A percentile compares a stretch with the other conserved stretches of the same genome.
Evolutionary conservation across 345 rosid genomes (phyloP).

Genomic region (Fremontodendron californicum): DNA sequence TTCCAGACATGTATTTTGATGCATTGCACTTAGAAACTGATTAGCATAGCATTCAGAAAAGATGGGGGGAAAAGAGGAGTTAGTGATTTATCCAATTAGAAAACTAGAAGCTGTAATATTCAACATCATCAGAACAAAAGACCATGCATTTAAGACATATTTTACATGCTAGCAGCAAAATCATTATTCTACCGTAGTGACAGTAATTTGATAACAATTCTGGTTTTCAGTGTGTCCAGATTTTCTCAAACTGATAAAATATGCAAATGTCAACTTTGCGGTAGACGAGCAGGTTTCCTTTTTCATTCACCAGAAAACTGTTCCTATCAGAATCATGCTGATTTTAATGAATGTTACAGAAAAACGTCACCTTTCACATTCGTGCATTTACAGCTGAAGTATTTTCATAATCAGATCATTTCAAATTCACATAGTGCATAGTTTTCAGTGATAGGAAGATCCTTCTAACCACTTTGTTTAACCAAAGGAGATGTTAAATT

Average conservation of each 20-base stretch:
- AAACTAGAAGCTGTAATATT: neutral
- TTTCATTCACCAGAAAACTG: neutral
- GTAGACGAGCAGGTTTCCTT: neutral
- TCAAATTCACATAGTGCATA: neutral
- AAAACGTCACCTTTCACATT: neutral
- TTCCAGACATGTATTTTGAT: constrained; percentile 32
- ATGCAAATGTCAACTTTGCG: neutral
- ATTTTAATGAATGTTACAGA: neutral
- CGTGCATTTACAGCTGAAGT: neutral
- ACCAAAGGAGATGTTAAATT: neutral
- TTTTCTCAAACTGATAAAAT: neutral
- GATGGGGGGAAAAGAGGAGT: neutral
- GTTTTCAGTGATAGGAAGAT: neutral
- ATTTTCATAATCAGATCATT: neutral
- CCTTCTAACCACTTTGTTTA: neutral
- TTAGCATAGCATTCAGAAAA: neutral
- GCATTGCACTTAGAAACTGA: constrained; percentile 38
- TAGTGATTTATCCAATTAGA: constrained; percentile 6
- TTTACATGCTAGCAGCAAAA: neutral
- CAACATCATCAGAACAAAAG: neutral
- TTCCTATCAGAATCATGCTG: neutral
- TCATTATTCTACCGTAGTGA: neutral
- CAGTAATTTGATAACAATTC: neutral
- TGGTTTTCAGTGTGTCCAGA: neutral
- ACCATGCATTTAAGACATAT: neutral